Evolutionary conservation across 2,329 filamentous ascomycete species (phyloP).

Genomic region (Penicillium sp.): DNA sequence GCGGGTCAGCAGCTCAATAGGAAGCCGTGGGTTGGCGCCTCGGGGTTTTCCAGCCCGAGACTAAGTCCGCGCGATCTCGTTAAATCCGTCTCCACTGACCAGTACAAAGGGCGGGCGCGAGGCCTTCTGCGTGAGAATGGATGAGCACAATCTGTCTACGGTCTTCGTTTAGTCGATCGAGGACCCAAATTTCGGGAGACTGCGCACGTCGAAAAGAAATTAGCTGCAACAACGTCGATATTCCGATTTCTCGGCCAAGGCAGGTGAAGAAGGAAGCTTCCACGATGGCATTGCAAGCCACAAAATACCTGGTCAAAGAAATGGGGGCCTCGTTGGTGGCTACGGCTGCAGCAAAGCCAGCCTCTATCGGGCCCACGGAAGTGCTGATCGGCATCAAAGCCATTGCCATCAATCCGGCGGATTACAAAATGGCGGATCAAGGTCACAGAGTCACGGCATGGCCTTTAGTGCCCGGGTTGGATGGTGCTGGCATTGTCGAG

Average conservation of each 20-base stretch:
- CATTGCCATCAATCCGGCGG: constrained; percentile 36
- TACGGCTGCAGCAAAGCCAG: background rate
- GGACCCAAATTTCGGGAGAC: too few species aligned
- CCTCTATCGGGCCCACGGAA: constrained; percentile 19
- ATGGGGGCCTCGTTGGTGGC: constrained; percentile 2
- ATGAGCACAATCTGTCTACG: too few species aligned
- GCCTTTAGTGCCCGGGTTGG: constrained; percentile 37
- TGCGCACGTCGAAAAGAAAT: too few species aligned
- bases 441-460: constrained; percentile 29
- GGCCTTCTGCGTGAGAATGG: too few species aligned
- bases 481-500: constrained; percentile 37
- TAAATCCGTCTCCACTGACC: too few species aligned
- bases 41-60: too few species aligned
- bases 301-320: constrained; percentile 19
- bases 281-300: background rate
- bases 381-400: constrained; percentile 34
- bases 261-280: background rate
- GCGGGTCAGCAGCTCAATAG: too few species aligned
- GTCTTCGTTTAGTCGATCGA: too few species aligned
- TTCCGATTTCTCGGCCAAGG: background rate
- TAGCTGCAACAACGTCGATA: too few species aligned
- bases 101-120: too few species aligned
- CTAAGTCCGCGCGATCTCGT: too few species aligned
- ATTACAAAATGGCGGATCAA: constrained; percentile 34
- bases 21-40: too few species aligned